Percentiles rank a stretch among this genome's conserved stretches.
phyloP scores from a whole-genome alignment of 495 filamentous ascomycete genomes.

The Parachaetomium inaequale region DNA sequence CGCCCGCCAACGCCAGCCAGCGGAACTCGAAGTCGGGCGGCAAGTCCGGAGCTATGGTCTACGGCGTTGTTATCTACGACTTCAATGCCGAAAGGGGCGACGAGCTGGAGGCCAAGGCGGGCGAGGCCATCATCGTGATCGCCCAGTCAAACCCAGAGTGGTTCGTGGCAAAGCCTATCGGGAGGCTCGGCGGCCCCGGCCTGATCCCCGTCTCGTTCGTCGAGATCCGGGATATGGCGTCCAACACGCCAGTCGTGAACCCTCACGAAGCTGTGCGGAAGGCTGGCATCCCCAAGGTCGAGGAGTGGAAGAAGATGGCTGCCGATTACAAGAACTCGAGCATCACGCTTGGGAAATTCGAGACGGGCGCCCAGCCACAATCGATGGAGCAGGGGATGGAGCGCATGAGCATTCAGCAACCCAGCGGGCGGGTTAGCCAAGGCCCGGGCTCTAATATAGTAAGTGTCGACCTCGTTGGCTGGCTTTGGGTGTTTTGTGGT shows the following conservation, averaged over 20 bases:
- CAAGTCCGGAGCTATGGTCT: conserved; percentile 84
- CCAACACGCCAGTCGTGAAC: conserved; percentile 75
- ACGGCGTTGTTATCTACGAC: conserved; percentile 95
- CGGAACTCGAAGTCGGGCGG: conserved; percentile 50
- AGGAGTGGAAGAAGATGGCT: conserved; percentile 99
- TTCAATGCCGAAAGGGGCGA: conserved; percentile 93
- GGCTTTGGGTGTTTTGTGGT: too few relatives aligned
- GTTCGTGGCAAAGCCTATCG: conserved; percentile 99
- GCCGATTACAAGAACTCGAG: conserved; percentile 99
- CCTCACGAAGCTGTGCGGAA: conserved; percentile 79
- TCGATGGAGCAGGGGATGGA: conserved; percentile 69
- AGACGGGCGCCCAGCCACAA: conserved; percentile 50
- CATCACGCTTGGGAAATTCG: conserved; percentile 90
- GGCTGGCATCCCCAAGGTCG: conserved; percentile 93
- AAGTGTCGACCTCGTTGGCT: conserved; percentile 24
- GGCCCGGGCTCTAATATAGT: conserved; percentile 42
- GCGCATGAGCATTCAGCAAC: conserved; percentile 66
- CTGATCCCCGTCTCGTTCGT: conserved; percentile 97
- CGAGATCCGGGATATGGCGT: conserved; percentile 91
- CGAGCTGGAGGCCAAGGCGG: conserved; percentile 89
- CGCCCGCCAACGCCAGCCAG: conserved; percentile 42
- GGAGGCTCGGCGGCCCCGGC: conserved; percentile 86
- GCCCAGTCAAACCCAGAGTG: conserved; percentile 99
- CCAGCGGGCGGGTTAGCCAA: conserved; percentile 43
- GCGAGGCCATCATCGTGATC: conserved; percentile 96